Evolutionary conservation across 306 rosid species (phyloP), one percentile per base, ranked within the genome.

Genomic region (Casuarina cunninghamiana): DNA sequence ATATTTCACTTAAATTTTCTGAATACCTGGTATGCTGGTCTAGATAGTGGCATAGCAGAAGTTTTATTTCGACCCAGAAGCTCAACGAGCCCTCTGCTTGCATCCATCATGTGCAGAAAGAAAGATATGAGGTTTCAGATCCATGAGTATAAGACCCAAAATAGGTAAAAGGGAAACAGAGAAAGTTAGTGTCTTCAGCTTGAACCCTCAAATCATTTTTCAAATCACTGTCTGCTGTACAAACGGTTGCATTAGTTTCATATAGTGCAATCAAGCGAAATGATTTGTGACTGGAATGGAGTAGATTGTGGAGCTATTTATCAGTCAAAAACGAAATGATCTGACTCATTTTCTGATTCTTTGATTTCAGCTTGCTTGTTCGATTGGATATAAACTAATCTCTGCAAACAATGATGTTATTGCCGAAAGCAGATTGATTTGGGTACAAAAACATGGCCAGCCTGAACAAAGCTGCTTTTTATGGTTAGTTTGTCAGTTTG

Each of bases 291-390:
- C 32, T 26, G 32, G 32, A 26, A 8, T 58, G 4, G 39, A 0
- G 65, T 58, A 58, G 11, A 26, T 35, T 62, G 26, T 32, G 12
- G 10, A 32, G 43, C 3, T 62, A 37, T 38, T 10, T 35, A 37
- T 37, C 37, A 32, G 42, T 11, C 17, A 62, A 35, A 62, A 13
- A 37, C 35, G n/a, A 62, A 37, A 13, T 62, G 69, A 37, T 35
- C 35, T 61, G 16, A 10, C 35, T 61, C 41, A 61, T 32, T 16
- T 8, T n/a, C 8, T 61, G 51, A 60, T 73, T 35, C 45, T 69
- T 45, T 0, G 39, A 43, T 48, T 53, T 55, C 86, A 83, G 86
- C n/a, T 75, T 79, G 78, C 86, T 83, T 10, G 72, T 75, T 54
- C 77, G n/a, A 73, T 45, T 79, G 83, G 57, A 71, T 41, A 54